Base-by-base conservation (phyloP, 192 early-diverging fungal genomes). In the Coemansia sp. region DNA sequence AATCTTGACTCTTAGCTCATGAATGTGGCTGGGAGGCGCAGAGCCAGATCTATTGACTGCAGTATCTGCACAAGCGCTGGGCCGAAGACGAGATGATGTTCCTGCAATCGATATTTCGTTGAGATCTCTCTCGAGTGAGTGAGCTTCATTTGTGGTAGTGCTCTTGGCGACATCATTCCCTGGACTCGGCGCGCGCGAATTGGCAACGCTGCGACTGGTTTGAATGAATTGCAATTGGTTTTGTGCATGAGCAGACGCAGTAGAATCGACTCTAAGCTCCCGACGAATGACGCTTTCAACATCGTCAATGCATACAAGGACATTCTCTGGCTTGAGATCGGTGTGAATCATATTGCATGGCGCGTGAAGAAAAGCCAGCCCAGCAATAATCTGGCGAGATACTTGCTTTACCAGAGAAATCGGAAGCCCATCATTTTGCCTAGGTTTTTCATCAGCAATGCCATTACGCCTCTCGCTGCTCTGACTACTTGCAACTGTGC, bases 271-370 rank as follows among this genome's bases (percentile, higher is more conserved):
- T 52, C 66, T 56, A 41, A 80, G 77, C 69, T 85, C 71, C 36
- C 61, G 79, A 58, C 84, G 81, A 32, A 96, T 84, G 5, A 92
- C 88, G 8, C 91, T 85, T 26, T 94, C 92, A 3, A 96, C 93
- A 65, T 97, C 85, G 47, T 90, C 89, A 40, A 99, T 88, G 65
- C 92, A 94, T n/a, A 96, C 91, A 8, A 98, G 85, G 6, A 97
- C 91, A 74, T 98, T 98, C 78, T 99, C 97, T 11, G 96, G 97
- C 68, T 99, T 99, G 46, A 99, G 75, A 76, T 99, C 97, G 0
- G 97, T 99, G 82, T 99, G 97, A 61, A 99, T 97, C 66, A 99
- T 95, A 39, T 88, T 88, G 82, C 97, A 99, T 51, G 92, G 89
- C 3, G 88, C 83, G 78, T 99, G 97, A 71, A 99, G 85, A 73